Conservation (phyloP, 176 grass and related monocot species). For the Tillandsia leiboldiana region DNA sequence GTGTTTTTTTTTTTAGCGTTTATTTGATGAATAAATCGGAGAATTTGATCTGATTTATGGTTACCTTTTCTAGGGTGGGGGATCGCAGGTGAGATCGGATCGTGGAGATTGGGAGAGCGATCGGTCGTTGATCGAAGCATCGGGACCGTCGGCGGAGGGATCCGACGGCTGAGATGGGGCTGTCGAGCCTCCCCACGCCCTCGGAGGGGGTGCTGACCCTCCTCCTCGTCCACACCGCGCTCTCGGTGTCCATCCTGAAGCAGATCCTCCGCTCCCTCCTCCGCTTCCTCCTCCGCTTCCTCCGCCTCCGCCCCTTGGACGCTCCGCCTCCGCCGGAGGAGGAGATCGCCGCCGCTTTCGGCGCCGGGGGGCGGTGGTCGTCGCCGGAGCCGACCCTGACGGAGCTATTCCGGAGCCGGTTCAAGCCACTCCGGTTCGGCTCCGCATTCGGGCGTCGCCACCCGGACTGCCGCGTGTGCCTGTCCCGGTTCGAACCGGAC, state of each 20-base stretch:
- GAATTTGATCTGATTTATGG: not conserved
- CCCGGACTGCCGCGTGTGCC: slow-evolving; percentile 60
- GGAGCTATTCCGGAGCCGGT: slow-evolving; percentile 30
- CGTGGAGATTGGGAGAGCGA: not conserved
- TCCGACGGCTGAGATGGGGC: slow-evolving; percentile 43
- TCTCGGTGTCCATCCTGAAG: slow-evolving; percentile 44
- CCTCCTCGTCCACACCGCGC: slow-evolving; percentile 54
- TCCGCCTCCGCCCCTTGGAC: slow-evolving; percentile 29
- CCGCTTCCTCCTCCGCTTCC: slow-evolving; percentile 34
- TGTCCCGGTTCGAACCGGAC: slow-evolving; percentile 47
- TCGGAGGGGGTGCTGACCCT: slow-evolving; percentile 64
- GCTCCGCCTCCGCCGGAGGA: not conserved
- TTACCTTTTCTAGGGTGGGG: not conserved
- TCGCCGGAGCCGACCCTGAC: slow-evolving; percentile 13
- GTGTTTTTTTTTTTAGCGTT: no score
- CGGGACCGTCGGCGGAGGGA: not conserved
- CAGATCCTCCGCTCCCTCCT: slow-evolving; percentile 42
- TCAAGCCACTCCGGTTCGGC: slow-evolving; percentile 37
- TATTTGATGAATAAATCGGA: not conserved
- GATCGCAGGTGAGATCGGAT: not conserved
- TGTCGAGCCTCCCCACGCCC: slow-evolving; percentile 68
- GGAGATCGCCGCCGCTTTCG: slow-evolving; percentile 2
- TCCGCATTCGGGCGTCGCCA: slow-evolving; percentile 1
- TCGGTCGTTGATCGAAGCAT: not conserved
- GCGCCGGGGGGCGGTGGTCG: not conserved